Evolutionary conservation across 2,329 filamentous ascomycete genomes (phyloP), one percentile per base, ranked within the genome.

Genomic region (Paecilomyces dactylethromorphus): DNA sequence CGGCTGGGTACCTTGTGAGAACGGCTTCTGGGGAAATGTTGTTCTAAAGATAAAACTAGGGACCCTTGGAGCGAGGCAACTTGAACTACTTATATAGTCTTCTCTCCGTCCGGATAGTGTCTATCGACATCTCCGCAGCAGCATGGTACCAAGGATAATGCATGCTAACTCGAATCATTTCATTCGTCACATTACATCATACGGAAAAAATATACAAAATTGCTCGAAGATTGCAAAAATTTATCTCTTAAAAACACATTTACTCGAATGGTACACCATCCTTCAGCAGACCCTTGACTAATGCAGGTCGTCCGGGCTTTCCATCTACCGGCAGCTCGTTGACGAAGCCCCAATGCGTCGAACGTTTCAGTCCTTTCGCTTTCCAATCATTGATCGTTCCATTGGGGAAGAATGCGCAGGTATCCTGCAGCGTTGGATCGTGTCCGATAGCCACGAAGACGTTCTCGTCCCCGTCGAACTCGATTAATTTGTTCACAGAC

Each of bases 301-400:
- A 15, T 31, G 54, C n/a, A 2, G 7, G 13, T 22, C 58, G 54
- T 21, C 59, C 59, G n/a, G 58, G 55, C 33, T 49, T 54, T 8
- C 55, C 53, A 45, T 59, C 49, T 15, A 60, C 45, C 13, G 63
- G 60, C 26, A 67, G 53, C 35, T 67, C 67, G 56, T 65, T 66
- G 39, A 68, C 60, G 54, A 69, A 69, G 29, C 61, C 60, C 68
- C 67, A 69, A 29, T 62, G 60, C 33, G 58, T 64, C 51, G 35
- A 54, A 50, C 55, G 21, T 50, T 65, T 66, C 66, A 62, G 70
- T 3, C 67, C 65, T 31, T 68, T 65, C 31, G 56, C 57, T 57
- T 70, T 69, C 71, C 70, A 73, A 15, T 64, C 64, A 55, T 70
- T 71, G 29, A 69, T 21, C 35, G 59, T 64, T 3, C 64, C 65